Percentiles rank a stretch among this genome's conserved stretches.
These are phyloP conservation scores for Kodamaea suecica DNA, from an alignment of 1,139 yeast species.

Conservation along the genomic window DNA sequence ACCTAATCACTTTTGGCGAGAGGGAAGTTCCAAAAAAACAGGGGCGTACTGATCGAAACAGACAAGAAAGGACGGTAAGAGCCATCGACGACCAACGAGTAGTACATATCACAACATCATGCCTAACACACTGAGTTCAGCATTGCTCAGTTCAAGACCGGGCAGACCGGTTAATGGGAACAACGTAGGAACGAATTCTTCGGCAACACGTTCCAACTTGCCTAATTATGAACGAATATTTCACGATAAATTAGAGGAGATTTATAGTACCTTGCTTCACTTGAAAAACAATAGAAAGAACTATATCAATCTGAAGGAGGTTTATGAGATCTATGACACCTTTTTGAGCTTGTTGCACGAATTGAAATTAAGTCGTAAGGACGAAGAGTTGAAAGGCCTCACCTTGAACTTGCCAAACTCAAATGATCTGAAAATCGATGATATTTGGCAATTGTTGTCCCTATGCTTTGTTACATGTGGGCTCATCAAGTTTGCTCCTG, in stretches of 20 bases:
- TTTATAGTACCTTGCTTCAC: constrained; percentile 50
- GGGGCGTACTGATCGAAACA: too few species aligned
- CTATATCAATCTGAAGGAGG: constrained; percentile 63
- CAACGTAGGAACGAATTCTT: not conserved
- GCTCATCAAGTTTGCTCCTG: constrained; percentile 83
- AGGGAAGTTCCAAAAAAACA: too few species aligned
- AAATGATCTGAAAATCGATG: constrained; percentile 78
- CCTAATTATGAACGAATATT: constrained; percentile 48
- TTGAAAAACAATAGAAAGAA: constrained; percentile 64
- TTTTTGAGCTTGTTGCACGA: constrained; percentile 52
- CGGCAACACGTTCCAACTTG: constrained; percentile 6
- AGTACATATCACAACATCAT: too few species aligned
- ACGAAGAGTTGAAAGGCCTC: constrained; percentile 46
- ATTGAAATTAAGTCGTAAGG: constrained; percentile 47
- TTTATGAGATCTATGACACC: constrained; percentile 51
- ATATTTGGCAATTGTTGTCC: constrained; percentile 81
- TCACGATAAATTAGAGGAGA: constrained; percentile 44
- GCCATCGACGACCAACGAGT: too few species aligned
- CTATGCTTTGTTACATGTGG: constrained; percentile 90
- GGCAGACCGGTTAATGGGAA: constrained; percentile 6
- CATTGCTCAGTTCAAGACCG: constrained; percentile 5
- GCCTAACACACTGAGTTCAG: constrained; percentile 1
- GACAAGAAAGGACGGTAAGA: not conserved
- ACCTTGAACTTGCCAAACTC: constrained; percentile 36
- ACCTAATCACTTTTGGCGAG: too few species aligned